Base-by-base conservation (phyloP, 2,329 filamentous ascomycete genomes). In the Amauroascus niger region DNA sequence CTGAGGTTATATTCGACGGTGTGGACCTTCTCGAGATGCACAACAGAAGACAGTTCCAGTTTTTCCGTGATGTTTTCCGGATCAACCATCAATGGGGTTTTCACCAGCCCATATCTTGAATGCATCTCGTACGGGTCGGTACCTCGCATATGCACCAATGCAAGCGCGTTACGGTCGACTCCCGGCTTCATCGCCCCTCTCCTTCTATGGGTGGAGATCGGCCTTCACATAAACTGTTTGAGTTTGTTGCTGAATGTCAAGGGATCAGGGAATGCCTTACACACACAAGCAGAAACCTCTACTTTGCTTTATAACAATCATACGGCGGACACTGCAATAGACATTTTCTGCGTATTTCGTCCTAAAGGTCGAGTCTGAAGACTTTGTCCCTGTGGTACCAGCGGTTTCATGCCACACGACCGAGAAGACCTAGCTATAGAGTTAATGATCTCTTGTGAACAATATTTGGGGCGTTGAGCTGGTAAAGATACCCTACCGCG, bases 1-100 rank as follows among this genome's bases (percentile, higher is more conserved):
- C 69, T 73, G 35, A 71, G 60, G 50, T 74, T 73, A 52, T 72
- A 67, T 52, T 75, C 68, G 11, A 74, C 67, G 0, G 68, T 70
- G 57, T 71, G 68, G 0, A 69, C 57, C 13, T 73, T 72, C 1
- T 65, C 66, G 33, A 72, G 73, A 9, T 72, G 69, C 3, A 75
- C 54, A 1, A 71, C 64, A 2, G 71, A 74, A 47, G 66, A 62
- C 0, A 13, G 7, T 14, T 68, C 51, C 4, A 75, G 58, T 2
- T 52, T 63, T 18, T 65, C 54, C 1, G 56, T 51, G 0, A 46
- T 13, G 13, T 57, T 56, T 0, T 57, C 53, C 0, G 65, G 65
- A 0, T 58, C 30, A 9, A 76, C 60, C 28, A 61, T 61, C 3
- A 76, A 64, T 0, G 72, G 63, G 2, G 61, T 55, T 53, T 75